phyloP scores from a whole-genome alignment of 1,284 basidiomycete species.

The Stygiomarasmius scandens region DNA sequence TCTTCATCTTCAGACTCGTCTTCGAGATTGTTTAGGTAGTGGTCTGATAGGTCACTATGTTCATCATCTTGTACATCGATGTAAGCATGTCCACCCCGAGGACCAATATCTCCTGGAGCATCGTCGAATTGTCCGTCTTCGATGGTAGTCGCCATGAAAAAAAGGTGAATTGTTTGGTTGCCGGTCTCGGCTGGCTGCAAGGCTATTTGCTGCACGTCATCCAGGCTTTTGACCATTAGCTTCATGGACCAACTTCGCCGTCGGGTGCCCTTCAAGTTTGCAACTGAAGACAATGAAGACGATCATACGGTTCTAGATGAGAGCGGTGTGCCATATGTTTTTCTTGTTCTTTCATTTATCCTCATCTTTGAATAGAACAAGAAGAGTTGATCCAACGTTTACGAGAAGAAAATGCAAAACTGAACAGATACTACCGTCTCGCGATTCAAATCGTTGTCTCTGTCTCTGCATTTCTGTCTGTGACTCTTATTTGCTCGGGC shows the following conservation, averaged over 20 bases:
- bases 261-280: conserved; percentile 45
- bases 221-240: no score
- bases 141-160: conserved; percentile 24
- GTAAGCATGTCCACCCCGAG: conserved; percentile 37
- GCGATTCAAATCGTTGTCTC: conserved; percentile 41
- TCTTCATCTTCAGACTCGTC: conserved; percentile 40
- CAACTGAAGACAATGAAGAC: conserved; percentile 29
- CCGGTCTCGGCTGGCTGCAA: background rate
- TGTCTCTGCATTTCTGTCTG: conserved; percentile 50
- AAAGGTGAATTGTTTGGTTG: conserved; percentile 12
- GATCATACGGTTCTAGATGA: conserved; percentile 49
- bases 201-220: no score
- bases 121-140: conserved; percentile 59
- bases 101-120: conserved; percentile 35
- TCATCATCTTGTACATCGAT: conserved; percentile 45
- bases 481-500: conserved; percentile 3
- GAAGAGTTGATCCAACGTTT: conserved; percentile 49
- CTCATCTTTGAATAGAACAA: conserved; percentile 45
- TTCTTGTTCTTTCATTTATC: background rate
- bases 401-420: conserved; percentile 39
- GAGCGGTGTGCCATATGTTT: conserved; percentile 40
- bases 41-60: conserved; percentile 40
- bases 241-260: conserved; percentile 33
- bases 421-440: conserved; percentile 39
- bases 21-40: conserved; percentile 35